Evolutionary conservation across 805 yeast species (phyloP), one percentile per base, ranked within the genome.

Genomic region (Pachysolen tannophilus): DNA sequence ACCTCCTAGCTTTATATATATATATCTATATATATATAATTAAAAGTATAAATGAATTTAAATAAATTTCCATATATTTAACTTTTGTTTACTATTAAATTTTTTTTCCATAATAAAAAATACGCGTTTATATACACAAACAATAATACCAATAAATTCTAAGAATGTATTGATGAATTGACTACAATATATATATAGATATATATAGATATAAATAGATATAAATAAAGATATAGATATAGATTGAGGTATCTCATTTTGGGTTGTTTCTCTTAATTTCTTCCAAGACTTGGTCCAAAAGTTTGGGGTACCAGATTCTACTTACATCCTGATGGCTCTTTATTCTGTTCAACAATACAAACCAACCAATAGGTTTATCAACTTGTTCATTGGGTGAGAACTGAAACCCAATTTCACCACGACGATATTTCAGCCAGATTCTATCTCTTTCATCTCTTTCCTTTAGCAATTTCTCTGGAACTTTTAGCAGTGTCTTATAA

Each of bases 311-410:
- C 67, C 66, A 63, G 37, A 49, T 52, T 20, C 50, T 51, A 8
- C 68, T 58, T 32, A 65, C 70, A 33, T 65, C 69, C 42, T 60
- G 62, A 44, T 67, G 72, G 1, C 65, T 52, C 39, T 62, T 58
- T n/a, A n/a, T n/a, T n/a, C n/a, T n/a, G n/a, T n/a, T n/a, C n/a
- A n/a, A n/a, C n/a, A n/a, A n/a, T 27, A 64, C 55, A 26, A 66
- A 56, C 40, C 60, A 50, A 1, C 74, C 74, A 8, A 69, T 71
- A 0, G 74, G 74, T 28, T 62, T 50, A 8, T 38, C 47, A 11
- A 56, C 45, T 32, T 56, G 60, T 1, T 66, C 70, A 6, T 44
- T 47, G n/a, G n/a, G n/a, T 11, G 26, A 28, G 40, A 55, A 64
- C 44, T 62, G 70, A 41, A 61, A 62, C 2, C 67, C 68, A 6